Conservation (phyloP, 495 filamentous ascomycete genomes). For the Penicillium bovifimosum region DNA sequence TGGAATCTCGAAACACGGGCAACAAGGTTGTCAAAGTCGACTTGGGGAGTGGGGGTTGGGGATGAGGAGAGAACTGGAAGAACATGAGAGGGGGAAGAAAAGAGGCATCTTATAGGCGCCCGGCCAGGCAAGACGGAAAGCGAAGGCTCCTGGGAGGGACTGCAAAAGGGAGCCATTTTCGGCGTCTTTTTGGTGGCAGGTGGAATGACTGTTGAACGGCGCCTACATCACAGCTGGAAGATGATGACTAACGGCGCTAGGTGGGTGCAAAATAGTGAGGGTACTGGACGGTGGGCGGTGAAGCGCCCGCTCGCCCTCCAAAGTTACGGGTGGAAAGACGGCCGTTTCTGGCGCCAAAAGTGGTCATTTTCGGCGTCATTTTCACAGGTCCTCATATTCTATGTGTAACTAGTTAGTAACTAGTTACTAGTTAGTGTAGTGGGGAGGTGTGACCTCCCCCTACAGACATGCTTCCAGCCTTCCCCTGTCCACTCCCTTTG, state of each 20-base stretch:
- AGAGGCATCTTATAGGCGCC: conserved; percentile 8
- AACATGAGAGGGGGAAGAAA: conserved; percentile 3
- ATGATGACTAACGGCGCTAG: neutral
- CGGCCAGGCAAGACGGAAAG: conserved; percentile 2
- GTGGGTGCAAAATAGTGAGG: neutral
- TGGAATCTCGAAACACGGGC: neutral
- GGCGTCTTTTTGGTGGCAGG: conserved; percentile 10
- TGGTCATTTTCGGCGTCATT: neutral
- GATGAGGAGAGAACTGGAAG: conserved; percentile 1
- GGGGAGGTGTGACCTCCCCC: too few species aligned
- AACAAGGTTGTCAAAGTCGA: conserved; percentile 1
- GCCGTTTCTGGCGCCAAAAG: neutral
- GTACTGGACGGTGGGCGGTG: neutral
- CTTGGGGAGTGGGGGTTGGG: neutral
- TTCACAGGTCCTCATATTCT: neutral
- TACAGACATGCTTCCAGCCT: too few species aligned
- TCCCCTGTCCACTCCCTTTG: too few species aligned
- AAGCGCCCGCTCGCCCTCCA: neutral
- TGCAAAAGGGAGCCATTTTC: conserved; percentile 15
- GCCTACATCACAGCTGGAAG: neutral
- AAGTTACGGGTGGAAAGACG: neutral
- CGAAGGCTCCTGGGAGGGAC: neutral
- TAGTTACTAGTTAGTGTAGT: too few species aligned
- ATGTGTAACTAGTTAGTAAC: too few species aligned
- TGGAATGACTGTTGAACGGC: conserved; percentile 1